Evolutionary conservation across 2,329 filamentous ascomycete species (phyloP).

Genomic region (Nemania diffusa): DNA sequence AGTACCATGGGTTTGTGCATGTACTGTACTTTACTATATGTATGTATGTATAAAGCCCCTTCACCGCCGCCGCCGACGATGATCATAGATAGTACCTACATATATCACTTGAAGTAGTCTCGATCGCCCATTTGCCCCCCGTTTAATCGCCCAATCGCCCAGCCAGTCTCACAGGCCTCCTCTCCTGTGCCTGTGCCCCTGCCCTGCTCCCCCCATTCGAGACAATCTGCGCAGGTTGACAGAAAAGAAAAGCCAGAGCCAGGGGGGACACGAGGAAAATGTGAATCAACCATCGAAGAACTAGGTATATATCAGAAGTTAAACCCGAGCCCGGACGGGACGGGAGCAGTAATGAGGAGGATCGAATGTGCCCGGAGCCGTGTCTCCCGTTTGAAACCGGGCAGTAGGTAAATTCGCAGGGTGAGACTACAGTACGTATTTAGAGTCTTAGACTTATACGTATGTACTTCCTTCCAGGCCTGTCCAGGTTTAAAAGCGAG

Average conservation of each 20-base stretch:
- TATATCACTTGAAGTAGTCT: too few relatives aligned
- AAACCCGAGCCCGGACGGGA: not conserved
- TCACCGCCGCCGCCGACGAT: constrained; percentile 34
- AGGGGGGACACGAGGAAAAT: not conserved
- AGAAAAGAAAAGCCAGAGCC: not conserved
- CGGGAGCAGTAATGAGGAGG: not conserved
- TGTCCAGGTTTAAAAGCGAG: not conserved
- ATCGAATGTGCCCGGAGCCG: not conserved
- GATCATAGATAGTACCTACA: constrained; percentile 4
- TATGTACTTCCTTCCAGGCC: too few relatives aligned
- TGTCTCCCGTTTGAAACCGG: not conserved
- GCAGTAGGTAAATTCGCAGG: too few relatives aligned
- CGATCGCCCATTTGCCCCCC: too few relatives aligned
- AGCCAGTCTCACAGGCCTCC: constrained; percentile 1
- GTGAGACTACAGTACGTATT: not conserved
- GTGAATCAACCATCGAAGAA: not conserved
- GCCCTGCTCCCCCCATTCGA: not conserved
- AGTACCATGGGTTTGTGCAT: constrained; percentile 23
- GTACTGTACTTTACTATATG: not conserved
- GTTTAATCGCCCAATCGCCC: too few relatives aligned
- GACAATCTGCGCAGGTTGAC: not conserved
- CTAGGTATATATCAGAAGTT: not conserved
- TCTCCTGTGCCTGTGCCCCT: too few relatives aligned
- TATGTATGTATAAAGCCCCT: not conserved
- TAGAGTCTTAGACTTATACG: too few relatives aligned